These are phyloP conservation scores for Rhodomyrtus tomentosa DNA, from an alignment of 345 rosid genomes.

Conservation along the genomic window DNA sequence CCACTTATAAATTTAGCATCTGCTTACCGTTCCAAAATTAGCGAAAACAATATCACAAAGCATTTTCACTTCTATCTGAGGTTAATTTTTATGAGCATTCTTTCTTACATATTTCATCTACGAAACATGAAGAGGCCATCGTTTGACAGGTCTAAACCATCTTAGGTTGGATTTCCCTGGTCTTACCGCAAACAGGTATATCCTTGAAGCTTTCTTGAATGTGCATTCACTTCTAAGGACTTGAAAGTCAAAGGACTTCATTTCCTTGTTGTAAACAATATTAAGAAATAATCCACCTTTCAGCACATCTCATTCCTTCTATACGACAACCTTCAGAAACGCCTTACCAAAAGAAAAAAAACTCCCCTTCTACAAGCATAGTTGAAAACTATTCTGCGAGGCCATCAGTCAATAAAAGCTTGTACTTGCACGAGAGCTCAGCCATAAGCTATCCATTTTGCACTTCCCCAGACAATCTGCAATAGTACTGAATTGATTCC, in stretches of 20 bases:
- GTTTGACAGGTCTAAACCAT: neutral
- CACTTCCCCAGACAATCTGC: neutral
- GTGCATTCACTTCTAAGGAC: neutral
- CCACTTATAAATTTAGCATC: neutral
- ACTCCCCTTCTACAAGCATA: neutral
- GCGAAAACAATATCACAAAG: neutral
- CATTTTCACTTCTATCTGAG: neutral
- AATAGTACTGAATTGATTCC: neutral
- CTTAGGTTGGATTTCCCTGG: neutral
- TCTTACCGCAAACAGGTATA: neutral
- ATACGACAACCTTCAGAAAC: neutral
- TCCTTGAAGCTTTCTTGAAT: neutral
- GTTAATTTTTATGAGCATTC: neutral
- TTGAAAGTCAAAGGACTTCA: neutral
- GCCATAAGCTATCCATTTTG: neutral
- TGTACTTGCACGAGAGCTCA: neutral
- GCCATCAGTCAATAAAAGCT: neutral
- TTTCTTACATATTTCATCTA: neutral
- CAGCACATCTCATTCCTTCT: neutral
- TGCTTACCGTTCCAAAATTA: neutral
- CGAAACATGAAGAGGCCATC: neutral
- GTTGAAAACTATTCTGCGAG: neutral
- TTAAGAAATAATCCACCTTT: neutral
- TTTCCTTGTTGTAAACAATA: neutral
- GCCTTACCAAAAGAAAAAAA: neutral